Conservation (phyloP, 2,329 filamentous ascomycete species). For the Harringtonia aguacate region DNA sequence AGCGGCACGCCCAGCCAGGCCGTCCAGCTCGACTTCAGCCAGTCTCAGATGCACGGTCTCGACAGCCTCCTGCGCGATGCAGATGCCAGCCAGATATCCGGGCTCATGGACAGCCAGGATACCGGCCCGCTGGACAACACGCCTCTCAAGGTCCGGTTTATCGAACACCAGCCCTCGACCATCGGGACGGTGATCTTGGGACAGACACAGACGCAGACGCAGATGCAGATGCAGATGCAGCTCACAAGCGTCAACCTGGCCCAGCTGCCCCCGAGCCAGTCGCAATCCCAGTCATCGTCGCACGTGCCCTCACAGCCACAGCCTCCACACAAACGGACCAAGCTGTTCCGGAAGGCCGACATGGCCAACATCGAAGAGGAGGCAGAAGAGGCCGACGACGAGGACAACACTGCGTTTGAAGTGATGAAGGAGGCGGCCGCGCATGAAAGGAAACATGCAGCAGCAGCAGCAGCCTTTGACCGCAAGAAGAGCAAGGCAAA, state of each 20-base stretch:
- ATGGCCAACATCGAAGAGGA: constrained; percentile 28
- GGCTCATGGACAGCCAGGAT: constrained; percentile 47
- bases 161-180: constrained; percentile 55
- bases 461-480: constrained; percentile 41
- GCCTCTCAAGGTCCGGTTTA: constrained; percentile 57
- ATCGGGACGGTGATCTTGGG: constrained; percentile 55
- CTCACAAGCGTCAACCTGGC: constrained; percentile 16
- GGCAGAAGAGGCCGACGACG: constrained; percentile 16
- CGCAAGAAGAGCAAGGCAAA: constrained; percentile 81
- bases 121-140: constrained; percentile 63
- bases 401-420: constrained; percentile 13
- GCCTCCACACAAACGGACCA: constrained; percentile 49
- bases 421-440: constrained; percentile 20
- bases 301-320: constrained; percentile 7
- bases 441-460: constrained; percentile 22
- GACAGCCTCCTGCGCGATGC: constrained; percentile 42
- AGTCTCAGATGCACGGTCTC: constrained; percentile 49
- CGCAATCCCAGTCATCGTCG: constrained; percentile 10
- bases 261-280: constrained; percentile 22
- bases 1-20: constrained; percentile 23
- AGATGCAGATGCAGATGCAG: too few relatives aligned
- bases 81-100: constrained; percentile 50
- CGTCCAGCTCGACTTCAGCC: constrained; percentile 46
- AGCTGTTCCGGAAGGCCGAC: constrained; percentile 31
- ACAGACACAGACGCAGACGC: constrained; percentile 2